Base-by-base conservation (phyloP, 108 stramenopile genomes). In the Skeletonema tropicum region DNA sequence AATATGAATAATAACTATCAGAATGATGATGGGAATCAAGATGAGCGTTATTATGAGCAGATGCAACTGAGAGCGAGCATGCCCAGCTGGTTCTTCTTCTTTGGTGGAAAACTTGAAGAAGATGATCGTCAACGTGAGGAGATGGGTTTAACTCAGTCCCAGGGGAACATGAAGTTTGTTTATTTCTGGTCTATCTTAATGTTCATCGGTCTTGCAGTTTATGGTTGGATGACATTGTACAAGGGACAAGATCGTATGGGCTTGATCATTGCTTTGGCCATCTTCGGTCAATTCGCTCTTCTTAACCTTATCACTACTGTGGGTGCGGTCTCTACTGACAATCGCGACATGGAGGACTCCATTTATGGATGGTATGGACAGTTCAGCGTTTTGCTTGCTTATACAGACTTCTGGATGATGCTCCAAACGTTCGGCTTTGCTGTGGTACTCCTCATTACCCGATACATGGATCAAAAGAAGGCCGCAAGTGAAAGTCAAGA, bases 341-440 rank as follows among this genome's bases (percentile, higher is more conserved):
- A 75, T 36, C 66, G 86, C 25, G 72, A 63, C 39, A 67, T 85
- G 38, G 84, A 89, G 46, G 74, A 86, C 38, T 70, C 64, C 17
- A 33, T 74, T 35, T 77, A 68, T 60, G 88, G 88, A 31, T 87
- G 82, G 70, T 89, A 87, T 64, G 86, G 86, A 11, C 88, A 89
- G 68, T 83, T 79, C 39, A 57, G 77, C 49, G 86, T 87, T 6
- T 74, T 89, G 26, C 75, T 89, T 42, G 86, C 83, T 31, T 86
- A 87, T 19, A 83, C 86, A 61, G 75, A 85, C 64, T 85, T 85
- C 58, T 85, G 84, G 78, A 77, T 82, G 62, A 46, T 86, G 55
- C 19, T 55, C 52, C 52, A 55, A 21, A 55, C 52, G 0, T 55
- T 55, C 9, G 52, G 52, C 2, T 55, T 55, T 55, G 52, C 52